phyloP scores from a whole-genome alignment of 805 yeast genomes.

The Limtongia smithiae region DNA sequence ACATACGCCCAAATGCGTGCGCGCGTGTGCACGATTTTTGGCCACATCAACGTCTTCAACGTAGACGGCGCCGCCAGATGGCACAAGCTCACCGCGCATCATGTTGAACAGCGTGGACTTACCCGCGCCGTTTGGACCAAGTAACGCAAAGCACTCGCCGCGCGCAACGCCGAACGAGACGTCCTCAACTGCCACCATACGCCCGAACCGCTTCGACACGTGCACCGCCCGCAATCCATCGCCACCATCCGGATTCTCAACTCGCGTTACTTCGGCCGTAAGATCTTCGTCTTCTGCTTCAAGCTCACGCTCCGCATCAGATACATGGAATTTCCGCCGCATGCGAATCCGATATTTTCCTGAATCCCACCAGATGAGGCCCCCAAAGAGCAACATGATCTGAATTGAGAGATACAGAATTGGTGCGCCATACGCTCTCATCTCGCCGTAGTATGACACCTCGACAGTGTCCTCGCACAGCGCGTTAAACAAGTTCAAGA shows the following conservation, averaged over 20 bases:
- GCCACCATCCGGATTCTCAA: conserved; percentile 22
- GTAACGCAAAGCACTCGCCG: conserved; percentile 38
- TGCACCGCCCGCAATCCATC: conserved; percentile 35
- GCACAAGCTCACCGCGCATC: conserved; percentile 38
- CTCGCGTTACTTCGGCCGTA: conserved; percentile 27
- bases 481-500: conserved; percentile 36
- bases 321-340: conserved; percentile 25
- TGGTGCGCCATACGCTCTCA: conserved; percentile 38
- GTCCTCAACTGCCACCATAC: conserved; percentile 34
- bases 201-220: conserved; percentile 32
- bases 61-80: conserved; percentile 32
- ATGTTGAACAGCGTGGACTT: conserved; percentile 39
- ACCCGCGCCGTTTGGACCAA: conserved; percentile 42
- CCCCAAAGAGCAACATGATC: conserved; percentile 26
- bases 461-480: conserved; percentile 29
- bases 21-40: conserved; percentile 32
- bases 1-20: conserved; percentile 38
- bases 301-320: conserved; percentile 21
- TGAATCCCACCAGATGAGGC: conserved; percentile 37
- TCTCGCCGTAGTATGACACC: conserved; percentile 31
- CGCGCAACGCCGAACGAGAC: conserved; percentile 36
- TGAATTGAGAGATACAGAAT: conserved; percentile 36
- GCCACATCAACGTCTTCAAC: conserved; percentile 34
- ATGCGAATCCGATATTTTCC: conserved; percentile 32
- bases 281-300: conserved; percentile 27